A percentile compares a stretch with the other conserved stretches of the same genome.
phyloP scores from a whole-genome alignment of 148 eudicot genomes.

The Linanthus parryae region DNA sequence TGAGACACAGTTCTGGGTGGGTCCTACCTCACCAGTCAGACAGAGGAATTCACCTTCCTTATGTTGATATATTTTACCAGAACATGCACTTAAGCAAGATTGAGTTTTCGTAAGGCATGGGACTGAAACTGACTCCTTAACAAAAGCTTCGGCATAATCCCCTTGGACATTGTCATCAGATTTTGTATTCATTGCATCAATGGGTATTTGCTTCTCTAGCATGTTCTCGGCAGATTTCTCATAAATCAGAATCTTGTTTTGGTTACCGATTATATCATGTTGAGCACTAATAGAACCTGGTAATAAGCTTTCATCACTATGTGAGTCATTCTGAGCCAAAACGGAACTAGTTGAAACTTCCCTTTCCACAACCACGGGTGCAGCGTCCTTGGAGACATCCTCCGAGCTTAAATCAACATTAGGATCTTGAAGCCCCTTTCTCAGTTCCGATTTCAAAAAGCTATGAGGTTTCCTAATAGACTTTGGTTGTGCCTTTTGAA shows the following conservation, averaged over 20 bases:
- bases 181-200: constrained; percentile 14
- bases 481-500: constrained; percentile 60
- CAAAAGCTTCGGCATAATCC: constrained; percentile 13
- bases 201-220: not conserved
- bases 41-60: constrained; percentile 15
- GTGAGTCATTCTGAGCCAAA: too few relatives aligned
- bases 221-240: constrained; percentile 18
- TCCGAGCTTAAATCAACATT: constrained; percentile 20
- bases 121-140: constrained; percentile 19
- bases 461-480: constrained; percentile 32
- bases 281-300: not conserved
- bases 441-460: constrained; percentile 28
- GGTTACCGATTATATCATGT: constrained; percentile 4
- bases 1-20: not conserved
- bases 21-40: constrained; percentile 14
- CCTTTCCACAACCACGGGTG: constrained; percentile 2
- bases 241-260: constrained; percentile 6
- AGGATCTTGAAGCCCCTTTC: constrained; percentile 18
- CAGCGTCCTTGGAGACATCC: constrained; percentile 17
- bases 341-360: too few relatives aligned
- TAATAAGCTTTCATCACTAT: constrained; percentile 15
- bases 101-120: constrained; percentile 16
- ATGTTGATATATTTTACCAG: constrained; percentile 17
- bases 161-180: constrained; percentile 7
- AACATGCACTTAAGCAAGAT: constrained; percentile 24